Evolutionary conservation across 805 yeast species (phyloP), one percentile per base, ranked within the genome.

Genomic region (Nakazawaea populi): DNA sequence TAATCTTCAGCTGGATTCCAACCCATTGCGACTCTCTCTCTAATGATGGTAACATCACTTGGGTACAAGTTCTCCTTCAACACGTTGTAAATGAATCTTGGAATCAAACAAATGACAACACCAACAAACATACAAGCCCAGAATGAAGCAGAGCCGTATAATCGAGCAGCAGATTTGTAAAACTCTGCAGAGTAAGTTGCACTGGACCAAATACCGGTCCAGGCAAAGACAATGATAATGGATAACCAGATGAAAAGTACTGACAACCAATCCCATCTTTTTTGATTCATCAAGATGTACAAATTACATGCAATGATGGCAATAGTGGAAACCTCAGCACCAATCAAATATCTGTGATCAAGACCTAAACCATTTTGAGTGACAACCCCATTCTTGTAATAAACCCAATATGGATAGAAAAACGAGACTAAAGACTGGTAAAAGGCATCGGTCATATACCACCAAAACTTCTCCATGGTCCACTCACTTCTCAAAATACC

Each of bases 151-250:
- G 83, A 67, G 18, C 90, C 89, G 56, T 81, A 82, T 35, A 76
- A 73, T 58, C 82, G 80, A 2, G 80, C 64, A 2, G 87, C 94
- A 28, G 85, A 79, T 52, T 76, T 73, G 65, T 80, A 87, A 58
- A 83, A 83, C 58, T 82, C 87, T 9, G 71, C 73, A 7, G 87
- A 75, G 51, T 70, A 65, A 2, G 67, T 54, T 30, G 76, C 64
- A 4, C 80, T 66, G 32, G 89, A 77, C 85, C 91, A 87, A 27
- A 82, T 78, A n/a, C 92, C 91, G 4, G 88, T 79, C 95, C 95
- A 87, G 61, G 82, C 77, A 58, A 76, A 85, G 14, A 86, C 72
- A 42, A 86, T 56, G 54, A 83, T 62, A 48, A 74, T 73, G 11
- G 89, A 82, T 44, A 88, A 60, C 1, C 75, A 67, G 51, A 71